Conservation (phyloP, 345 rosid species). For the Moricandia arvensis region DNA sequence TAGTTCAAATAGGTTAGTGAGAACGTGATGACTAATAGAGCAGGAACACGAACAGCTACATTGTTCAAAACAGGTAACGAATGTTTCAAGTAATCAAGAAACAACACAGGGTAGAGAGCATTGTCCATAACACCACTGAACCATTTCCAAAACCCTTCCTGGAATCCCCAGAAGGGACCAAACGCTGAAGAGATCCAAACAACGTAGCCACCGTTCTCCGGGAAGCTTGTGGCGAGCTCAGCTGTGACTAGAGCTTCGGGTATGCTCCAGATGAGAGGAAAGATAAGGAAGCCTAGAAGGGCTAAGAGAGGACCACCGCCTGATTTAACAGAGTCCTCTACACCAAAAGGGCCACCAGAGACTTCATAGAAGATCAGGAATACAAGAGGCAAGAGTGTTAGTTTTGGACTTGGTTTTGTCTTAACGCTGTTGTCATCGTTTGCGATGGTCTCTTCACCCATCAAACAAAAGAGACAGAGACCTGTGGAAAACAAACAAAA, state of each 20-base stretch:
- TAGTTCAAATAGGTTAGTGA: slow-evolving; percentile 82
- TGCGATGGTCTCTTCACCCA: slow-evolving; percentile 57
- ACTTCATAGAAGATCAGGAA: slow-evolving; percentile 93
- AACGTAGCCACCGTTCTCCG: slow-evolving; percentile 89
- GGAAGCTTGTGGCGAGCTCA: slow-evolving; percentile 90
- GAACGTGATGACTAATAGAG: slow-evolving; percentile 69
- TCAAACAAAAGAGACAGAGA: slow-evolving; percentile 33
- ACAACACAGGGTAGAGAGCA: slow-evolving; percentile 86
- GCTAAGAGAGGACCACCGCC: slow-evolving; percentile 92
- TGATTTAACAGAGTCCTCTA: slow-evolving; percentile 81
- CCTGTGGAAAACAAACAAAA: too few relatives aligned
- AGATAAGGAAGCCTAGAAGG: slow-evolving; percentile 72
- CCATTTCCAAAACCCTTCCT: slow-evolving; percentile 97
- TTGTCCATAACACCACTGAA: slow-evolving; percentile 96
- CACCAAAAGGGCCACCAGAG: slow-evolving; percentile 95
- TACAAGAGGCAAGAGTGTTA: slow-evolving; percentile 70
- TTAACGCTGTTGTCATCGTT: slow-evolving; percentile 35
- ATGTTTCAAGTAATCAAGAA: slow-evolving; percentile 89
- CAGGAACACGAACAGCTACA: slow-evolving; percentile 66
- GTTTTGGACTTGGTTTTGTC: slow-evolving; percentile 51
- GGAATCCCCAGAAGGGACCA: slow-evolving; percentile 94
- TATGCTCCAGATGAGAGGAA: slow-evolving; percentile 88
- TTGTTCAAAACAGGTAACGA: slow-evolving; percentile 65
- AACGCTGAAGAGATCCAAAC: slow-evolving; percentile 89
- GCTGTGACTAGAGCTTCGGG: slow-evolving; percentile 94